Percentiles rank a stretch among this genome's conserved stretches.
phyloP scores from a whole-genome alignment of 768 basidiomycete genomes.

The Pleurotus djamor region DNA sequence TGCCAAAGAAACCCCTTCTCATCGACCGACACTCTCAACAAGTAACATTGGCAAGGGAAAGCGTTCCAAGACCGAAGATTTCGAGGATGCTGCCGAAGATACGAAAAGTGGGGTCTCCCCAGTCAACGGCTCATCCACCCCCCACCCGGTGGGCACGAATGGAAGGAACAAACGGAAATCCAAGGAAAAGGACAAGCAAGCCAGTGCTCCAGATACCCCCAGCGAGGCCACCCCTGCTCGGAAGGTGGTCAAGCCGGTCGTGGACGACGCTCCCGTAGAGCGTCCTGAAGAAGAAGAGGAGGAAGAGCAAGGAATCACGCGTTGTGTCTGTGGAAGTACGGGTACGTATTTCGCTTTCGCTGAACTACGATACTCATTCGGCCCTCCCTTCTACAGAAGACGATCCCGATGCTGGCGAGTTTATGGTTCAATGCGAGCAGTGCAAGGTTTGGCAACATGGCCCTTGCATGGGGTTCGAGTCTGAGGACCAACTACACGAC shows the following conservation, averaged over 20 bases:
- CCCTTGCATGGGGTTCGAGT: conserved; percentile 90
- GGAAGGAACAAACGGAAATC: conserved; percentile 61
- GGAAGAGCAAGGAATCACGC: conserved; percentile 67
- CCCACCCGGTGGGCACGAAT: conserved; percentile 27
- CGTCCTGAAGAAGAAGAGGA: conserved; percentile 45
- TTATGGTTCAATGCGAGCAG: conserved; percentile 97
- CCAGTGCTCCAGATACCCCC: conserved; percentile 15
- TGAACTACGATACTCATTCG: conserved; percentile 17
- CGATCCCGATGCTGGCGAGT: conserved; percentile 83
- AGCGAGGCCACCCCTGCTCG: conserved; percentile 18
- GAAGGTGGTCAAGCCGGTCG: not conserved
- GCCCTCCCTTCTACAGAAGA: conserved; percentile 48
- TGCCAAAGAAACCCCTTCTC: conserved; percentile 40
- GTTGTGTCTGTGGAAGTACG: conserved; percentile 83
- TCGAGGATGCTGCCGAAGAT: conserved; percentile 60
- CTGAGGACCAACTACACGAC: conserved; percentile 67
- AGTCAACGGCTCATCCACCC: conserved; percentile 19
- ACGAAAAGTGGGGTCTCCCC: conserved; percentile 42
- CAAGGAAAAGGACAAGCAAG: conserved; percentile 52
- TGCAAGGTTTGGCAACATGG: conserved; percentile 99
- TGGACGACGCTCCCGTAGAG: conserved; percentile 35
- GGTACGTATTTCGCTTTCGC: conserved; percentile 40
- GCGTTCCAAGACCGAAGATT: conserved; percentile 72
- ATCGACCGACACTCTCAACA: conserved; percentile 39
- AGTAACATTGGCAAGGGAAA: conserved; percentile 46